Conservation (phyloP, 2,329 filamentous ascomycete genomes). For the Dactylella cylindrospora region DNA sequence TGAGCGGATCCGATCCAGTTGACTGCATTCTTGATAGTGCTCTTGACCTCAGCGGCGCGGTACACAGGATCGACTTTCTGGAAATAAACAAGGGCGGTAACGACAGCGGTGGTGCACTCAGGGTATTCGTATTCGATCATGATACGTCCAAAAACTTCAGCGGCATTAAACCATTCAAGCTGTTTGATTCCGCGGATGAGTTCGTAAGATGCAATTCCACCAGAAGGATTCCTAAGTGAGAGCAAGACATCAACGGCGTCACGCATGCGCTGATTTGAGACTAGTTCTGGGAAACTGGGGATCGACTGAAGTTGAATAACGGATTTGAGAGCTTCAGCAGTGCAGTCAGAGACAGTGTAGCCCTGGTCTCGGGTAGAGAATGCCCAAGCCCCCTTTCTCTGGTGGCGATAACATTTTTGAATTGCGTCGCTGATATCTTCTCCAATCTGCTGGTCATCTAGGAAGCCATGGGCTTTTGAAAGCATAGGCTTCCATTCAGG, state of each 20-base stretch:
- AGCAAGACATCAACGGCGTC: slow-evolving; percentile 89
- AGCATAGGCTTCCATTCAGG: slow-evolving; percentile 81
- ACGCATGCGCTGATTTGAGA: slow-evolving; percentile 76
- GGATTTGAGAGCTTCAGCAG: slow-evolving; percentile 84
- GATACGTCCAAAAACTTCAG: slow-evolving; percentile 93
- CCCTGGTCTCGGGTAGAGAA: slow-evolving; percentile 92
- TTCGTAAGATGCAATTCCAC: slow-evolving; percentile 90
- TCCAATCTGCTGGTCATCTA: slow-evolving; percentile 87
- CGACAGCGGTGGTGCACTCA: slow-evolving; percentile 92
- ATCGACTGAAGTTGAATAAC: slow-evolving; percentile 81
- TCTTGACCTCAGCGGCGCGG: slow-evolving; percentile 70
- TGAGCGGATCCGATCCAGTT: slow-evolving; percentile 81
- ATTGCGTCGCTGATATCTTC: slow-evolving; percentile 73
- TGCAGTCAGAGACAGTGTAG: slow-evolving; percentile 93
- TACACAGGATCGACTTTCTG: slow-evolving; percentile 78
- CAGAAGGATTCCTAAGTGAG: slow-evolving; percentile 79
- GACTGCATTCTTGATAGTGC: slow-evolving; percentile 72
- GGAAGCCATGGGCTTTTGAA: slow-evolving; percentile 74
- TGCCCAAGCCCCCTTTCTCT: slow-evolving; percentile 89
- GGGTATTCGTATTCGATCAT: slow-evolving; percentile 99
- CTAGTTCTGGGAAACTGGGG: slow-evolving; percentile 69
- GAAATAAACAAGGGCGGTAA: slow-evolving; percentile 84
- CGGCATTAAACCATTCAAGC: slow-evolving; percentile 86
- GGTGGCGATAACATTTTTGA: slow-evolving; percentile 80
- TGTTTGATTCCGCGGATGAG: slow-evolving; percentile 72